These are phyloP conservation scores for Diaporthe velutina DNA, from an alignment of 2,329 filamentous ascomycete genomes.

Conservation along the genomic window DNA sequence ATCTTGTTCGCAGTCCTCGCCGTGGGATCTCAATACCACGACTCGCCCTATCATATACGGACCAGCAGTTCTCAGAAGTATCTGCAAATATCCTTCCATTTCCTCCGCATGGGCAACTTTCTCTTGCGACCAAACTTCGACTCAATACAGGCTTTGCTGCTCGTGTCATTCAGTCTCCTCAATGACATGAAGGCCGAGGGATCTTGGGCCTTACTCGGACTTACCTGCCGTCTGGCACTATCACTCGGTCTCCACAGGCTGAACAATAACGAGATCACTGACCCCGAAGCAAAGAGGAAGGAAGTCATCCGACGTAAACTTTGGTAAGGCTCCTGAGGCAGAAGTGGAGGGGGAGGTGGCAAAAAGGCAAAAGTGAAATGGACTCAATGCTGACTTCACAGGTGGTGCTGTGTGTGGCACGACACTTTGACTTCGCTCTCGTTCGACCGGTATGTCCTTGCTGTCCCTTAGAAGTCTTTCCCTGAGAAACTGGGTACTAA, in stretches of 20 bases:
- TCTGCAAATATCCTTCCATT: conserved; percentile 75
- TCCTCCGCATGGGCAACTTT: conserved; percentile 73
- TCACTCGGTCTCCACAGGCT: conserved; percentile 72
- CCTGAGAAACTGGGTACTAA: not conserved
- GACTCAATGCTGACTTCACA: conserved; percentile 43
- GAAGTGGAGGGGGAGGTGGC: no score
- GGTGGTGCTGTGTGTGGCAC: conserved; percentile 76
- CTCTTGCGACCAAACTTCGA: conserved; percentile 73
- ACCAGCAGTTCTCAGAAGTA: conserved; percentile 72
- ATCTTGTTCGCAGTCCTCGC: conserved; percentile 75
- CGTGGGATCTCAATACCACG: conserved; percentile 76
- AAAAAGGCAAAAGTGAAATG: no score
- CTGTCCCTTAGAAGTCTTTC: not conserved
- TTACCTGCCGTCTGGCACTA: conserved; percentile 75
- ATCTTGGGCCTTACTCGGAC: conserved; percentile 74
- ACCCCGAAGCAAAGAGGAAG: conserved; percentile 61
- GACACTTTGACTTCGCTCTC: conserved; percentile 75
- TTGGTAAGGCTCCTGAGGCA: conserved; percentile 55
- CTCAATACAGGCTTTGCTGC: conserved; percentile 73
- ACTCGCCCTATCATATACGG: conserved; percentile 72
- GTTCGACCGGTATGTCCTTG: conserved; percentile 67
- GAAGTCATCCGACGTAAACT: conserved; percentile 68
- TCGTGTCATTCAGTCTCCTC: conserved; percentile 73
- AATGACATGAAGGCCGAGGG: conserved; percentile 80
- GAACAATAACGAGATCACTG: conserved; percentile 57